phyloP scores from a whole-genome alignment of 2,329 filamentous ascomycete species.

The Penicillium italicum region DNA sequence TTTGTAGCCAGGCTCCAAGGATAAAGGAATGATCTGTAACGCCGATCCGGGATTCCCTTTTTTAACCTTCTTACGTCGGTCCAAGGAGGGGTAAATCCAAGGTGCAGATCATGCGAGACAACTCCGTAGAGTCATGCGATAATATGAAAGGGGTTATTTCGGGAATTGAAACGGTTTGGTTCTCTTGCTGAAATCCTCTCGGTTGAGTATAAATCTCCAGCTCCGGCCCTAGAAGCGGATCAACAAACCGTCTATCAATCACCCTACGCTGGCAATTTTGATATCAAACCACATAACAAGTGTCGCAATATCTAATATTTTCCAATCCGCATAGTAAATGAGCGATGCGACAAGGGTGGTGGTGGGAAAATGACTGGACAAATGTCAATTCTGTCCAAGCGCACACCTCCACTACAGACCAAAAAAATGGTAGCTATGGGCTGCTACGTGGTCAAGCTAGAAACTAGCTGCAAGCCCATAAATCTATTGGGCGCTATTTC shows the following conservation, averaged over 20 bases:
- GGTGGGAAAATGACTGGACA: constrained; percentile 5
- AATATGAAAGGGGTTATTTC: not conserved
- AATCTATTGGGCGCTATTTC: constrained; percentile 9
- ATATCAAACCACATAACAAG: constrained; percentile 1
- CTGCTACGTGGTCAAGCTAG: constrained; percentile 10
- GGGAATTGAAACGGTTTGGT: not conserved
- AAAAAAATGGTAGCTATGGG: constrained; percentile 3
- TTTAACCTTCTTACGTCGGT: constrained; percentile 19
- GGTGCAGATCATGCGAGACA: constrained; percentile 27
- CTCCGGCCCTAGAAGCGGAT: not conserved
- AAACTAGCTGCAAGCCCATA: constrained; percentile 7
- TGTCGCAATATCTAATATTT: constrained; percentile 13
- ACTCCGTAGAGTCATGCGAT: constrained; percentile 23
- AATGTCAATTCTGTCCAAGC: constrained; percentile 5
- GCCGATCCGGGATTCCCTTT: constrained; percentile 4
- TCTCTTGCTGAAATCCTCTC: not conserved
- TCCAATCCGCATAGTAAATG: not conserved
- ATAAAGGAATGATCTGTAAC: constrained; percentile 17
- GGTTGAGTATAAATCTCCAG: not conserved
- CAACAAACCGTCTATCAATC: not conserved
- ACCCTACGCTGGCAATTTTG: constrained; percentile 8
- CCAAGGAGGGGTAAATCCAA: constrained; percentile 27
- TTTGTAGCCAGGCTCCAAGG: constrained; percentile 9
- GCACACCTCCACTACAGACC: constrained; percentile 7
- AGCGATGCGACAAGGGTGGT: constrained; percentile 21